These are phyloP conservation scores for Sanghuangporus weigelae DNA, from an alignment of 1,284 basidiomycete species.

Conservation along the genomic window DNA sequence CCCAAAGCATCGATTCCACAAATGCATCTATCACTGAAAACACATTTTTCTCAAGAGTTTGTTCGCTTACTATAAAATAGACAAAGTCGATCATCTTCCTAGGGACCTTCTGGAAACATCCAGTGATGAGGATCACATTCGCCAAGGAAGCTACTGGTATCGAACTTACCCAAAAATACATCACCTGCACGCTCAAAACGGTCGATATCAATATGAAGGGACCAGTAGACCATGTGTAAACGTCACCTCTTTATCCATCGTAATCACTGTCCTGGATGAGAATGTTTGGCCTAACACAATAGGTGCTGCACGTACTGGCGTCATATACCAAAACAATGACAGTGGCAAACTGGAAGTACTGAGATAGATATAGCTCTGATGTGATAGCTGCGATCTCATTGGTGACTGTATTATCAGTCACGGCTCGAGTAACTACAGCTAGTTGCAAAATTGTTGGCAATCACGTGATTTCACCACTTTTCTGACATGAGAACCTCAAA, in stretches of 20 bases:
- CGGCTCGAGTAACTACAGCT: no score
- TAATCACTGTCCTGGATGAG: not conserved
- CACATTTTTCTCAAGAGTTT: not conserved
- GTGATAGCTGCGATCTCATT: no score
- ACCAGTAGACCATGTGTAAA: not conserved
- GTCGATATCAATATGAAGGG: no score
- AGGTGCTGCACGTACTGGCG: no score
- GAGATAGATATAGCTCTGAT: no score
- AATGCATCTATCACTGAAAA: not conserved
- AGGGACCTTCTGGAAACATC: not conserved
- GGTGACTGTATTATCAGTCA: no score
- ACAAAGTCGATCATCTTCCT: not conserved
- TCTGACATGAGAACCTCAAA: no score
- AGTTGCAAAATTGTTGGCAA: no score
- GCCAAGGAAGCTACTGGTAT: not conserved
- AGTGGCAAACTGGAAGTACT: not conserved
- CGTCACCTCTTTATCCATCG: not conserved
- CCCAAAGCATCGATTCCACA: not conserved
- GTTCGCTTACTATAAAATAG: slow-evolving; percentile 3
- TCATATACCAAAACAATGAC: not conserved
- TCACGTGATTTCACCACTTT: no score
- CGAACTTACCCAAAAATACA: slow-evolving; percentile 3
- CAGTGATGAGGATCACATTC: not conserved
- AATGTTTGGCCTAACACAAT: no score
- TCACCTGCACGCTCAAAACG: not conserved